Base-by-base conservation (phyloP, 2,329 filamentous ascomycete genomes). In the Lomentospora prolificans region DNA sequence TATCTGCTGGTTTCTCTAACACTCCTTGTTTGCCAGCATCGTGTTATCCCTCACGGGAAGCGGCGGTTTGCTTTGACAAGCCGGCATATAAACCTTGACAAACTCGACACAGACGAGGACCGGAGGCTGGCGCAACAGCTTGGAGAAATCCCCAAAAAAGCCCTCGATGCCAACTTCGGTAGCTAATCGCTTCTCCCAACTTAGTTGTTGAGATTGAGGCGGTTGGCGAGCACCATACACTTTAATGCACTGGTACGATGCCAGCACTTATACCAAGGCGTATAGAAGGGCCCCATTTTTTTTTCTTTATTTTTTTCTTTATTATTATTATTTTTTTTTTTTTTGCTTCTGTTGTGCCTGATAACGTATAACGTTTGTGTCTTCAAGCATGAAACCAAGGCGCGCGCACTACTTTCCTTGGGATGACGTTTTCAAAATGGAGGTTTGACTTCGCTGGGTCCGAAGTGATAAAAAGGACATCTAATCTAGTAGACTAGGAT, bases 21-120 rank as follows among this genome's bases (percentile, higher is more conserved):
- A 2, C 7, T 30, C 2, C 4, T 28, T 24, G 51, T 41, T 25
- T 12, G 14, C 0, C 14, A 76, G 74, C 81, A 84, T 61, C 68
- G 70, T 19, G 80, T 84, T 0, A 72, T 70, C 0, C 75, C 79
- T 3, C 58, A 66, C 8, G 78, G 78, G 0, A 72, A 70, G 52
- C 66, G 81, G 44, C 70, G 80, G 2, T 84, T 81, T 64, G 80
- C 80, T 0, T 60, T 84, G 51, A 85, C 81, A 0, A 76, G 75
- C 57, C 72, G 81, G 2, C 74, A 75, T 36, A 75, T 85, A 19
- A 69, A 74, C 17, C 70, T 71, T 0, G 66, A 70, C 3, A 70
- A 67, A 31, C 70, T 81, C 53, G 62, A 61, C 0, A 57, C 60
- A 0, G 60, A 64, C 12, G 59, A 61, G 1, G 63, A 68, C 22